phyloP scores from a whole-genome alignment of 108 stramenopile genomes.

The Conticribra guillardii region DNA sequence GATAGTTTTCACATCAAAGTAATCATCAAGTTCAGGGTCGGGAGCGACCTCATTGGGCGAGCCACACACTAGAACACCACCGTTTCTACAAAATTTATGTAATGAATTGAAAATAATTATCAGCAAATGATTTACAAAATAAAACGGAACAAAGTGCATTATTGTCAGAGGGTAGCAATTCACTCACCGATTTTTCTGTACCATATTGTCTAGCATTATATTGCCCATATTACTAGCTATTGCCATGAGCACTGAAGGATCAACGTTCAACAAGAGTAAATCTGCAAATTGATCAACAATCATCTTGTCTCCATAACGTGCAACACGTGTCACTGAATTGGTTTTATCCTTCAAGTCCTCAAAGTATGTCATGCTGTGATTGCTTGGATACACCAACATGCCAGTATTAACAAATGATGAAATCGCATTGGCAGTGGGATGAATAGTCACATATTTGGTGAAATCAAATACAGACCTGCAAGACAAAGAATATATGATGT shows the following conservation, averaged over 20 bases:
- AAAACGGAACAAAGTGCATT: neutral
- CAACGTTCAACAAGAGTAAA: conserved; percentile 12
- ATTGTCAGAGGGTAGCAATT: too few relatives aligned
- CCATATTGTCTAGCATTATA: conserved; percentile 19
- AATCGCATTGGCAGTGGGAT: conserved; percentile 27
- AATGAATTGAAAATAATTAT: neutral
- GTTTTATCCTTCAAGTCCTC: conserved; percentile 1
- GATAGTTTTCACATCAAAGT: conserved; percentile 33
- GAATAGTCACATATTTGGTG: conserved; percentile 29
- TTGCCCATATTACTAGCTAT: conserved; percentile 26
- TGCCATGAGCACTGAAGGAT: conserved; percentile 20
- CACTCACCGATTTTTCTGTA: conserved; percentile 28
- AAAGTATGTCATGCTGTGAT: conserved; percentile 42
- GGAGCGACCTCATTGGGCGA: conserved; percentile 58
- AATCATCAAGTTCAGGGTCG: conserved; percentile 48
- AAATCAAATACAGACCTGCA: conserved; percentile 43
- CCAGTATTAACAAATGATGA: conserved; percentile 22
- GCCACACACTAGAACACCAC: conserved; percentile 51
- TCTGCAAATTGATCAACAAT: conserved; percentile 38
- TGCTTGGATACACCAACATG: conserved; percentile 34
- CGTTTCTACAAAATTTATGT: neutral
- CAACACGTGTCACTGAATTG: conserved; percentile 19
- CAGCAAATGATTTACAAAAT: neutral
- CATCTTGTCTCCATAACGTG: conserved; percentile 44
- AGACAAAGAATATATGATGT: neutral